phyloP scores from a whole-genome alignment of 2,329 filamentous ascomycete genomes.

The Penicillium sp. region DNA sequence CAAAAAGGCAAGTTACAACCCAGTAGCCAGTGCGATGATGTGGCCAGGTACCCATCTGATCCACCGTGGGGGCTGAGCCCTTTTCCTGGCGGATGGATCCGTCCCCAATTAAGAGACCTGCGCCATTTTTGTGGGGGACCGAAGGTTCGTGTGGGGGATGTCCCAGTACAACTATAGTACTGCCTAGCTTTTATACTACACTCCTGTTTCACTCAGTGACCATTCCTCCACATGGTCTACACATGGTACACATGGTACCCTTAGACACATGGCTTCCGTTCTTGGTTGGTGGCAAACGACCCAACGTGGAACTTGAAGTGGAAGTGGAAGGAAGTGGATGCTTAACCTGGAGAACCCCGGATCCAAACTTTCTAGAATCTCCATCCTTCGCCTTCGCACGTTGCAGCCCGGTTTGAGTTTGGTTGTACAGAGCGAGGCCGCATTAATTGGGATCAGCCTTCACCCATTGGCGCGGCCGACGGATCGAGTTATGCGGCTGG shows the following conservation, averaged over 20 bases:
- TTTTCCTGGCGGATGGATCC: conserved; percentile 23
- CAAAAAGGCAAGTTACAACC: conserved; percentile 2
- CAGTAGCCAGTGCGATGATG: too few relatives aligned
- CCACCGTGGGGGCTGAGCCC: conserved; percentile 23
- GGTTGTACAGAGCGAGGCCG: conserved; percentile 19
- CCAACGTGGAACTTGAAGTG: neutral
- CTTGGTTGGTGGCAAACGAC: too few relatives aligned
- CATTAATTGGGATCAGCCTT: conserved; percentile 4
- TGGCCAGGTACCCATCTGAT: conserved; percentile 25
- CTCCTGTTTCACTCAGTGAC: too few relatives aligned
- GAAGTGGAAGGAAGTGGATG: neutral
- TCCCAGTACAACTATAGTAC: too few relatives aligned
- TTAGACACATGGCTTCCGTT: too few relatives aligned
- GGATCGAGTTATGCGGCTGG: conserved; percentile 21
- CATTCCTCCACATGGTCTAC: too few relatives aligned
- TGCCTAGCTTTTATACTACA: too few relatives aligned
- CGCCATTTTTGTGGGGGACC: conserved; percentile 34
- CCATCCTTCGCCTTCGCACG: conserved; percentile 18
- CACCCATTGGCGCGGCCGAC: conserved; percentile 14
- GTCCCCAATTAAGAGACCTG: conserved; percentile 21
- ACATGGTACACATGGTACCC: too few relatives aligned
- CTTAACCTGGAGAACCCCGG: neutral
- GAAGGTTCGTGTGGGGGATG: conserved; percentile 31
- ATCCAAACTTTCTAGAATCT: conserved; percentile 24
- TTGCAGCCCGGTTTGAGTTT: conserved; percentile 30